Evolutionary conservation across 1,284 basidiomycete species (phyloP), one percentile per base, ranked within the genome.

Genomic region (Mycena citricolor): DNA sequence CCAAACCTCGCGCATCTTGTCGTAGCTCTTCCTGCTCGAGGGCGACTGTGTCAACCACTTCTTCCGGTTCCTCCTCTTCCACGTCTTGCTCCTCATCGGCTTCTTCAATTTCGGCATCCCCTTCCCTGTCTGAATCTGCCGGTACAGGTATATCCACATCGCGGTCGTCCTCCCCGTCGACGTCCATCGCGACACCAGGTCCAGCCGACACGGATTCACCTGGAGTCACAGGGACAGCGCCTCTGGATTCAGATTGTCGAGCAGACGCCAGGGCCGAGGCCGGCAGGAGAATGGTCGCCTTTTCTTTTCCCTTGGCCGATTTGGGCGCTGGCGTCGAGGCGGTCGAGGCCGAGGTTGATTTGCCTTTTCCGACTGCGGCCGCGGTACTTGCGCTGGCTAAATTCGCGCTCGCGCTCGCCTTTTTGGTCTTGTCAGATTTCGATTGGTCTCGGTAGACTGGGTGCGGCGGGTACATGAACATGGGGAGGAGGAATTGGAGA

Each of bases 391-490:
- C n/a, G 30, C 58, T 47, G 5, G 54, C 44, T 12, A 59, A 48
- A 14, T 54, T 51, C 10, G 55, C 59, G 32, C 61, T 57, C 28
- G 52, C 51, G 8, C 55, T 52, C n/a, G 49, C 63, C 54, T 73
- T 76, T 57, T 70, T 76, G 51, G 62, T 66, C 59, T 76, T 80
- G 60, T 77, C 76, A 12, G 66, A 64, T 55, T 81, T 82, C 22
- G 73, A 57, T 29, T 70, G 66, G 34, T 83, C 77, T 47, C 82
- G 75, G 55, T 80, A 84, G 7, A 76, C 83, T 86, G 47, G 12
- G 7, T 16, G n/a, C n/a, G n/a, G n/a, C n/a, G n/a, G n/a, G n/a
- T n/a, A n/a, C n/a, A n/a, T n/a, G n/a, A n/a, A n/a, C n/a, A 8
- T 32, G 17, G 25, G 31, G 30, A 29, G 13, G 20, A 35, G 38